Evolutionary conservation across 2,329 filamentous ascomycete species (phyloP).

Genomic region (Trichoderma lentiforme): DNA sequence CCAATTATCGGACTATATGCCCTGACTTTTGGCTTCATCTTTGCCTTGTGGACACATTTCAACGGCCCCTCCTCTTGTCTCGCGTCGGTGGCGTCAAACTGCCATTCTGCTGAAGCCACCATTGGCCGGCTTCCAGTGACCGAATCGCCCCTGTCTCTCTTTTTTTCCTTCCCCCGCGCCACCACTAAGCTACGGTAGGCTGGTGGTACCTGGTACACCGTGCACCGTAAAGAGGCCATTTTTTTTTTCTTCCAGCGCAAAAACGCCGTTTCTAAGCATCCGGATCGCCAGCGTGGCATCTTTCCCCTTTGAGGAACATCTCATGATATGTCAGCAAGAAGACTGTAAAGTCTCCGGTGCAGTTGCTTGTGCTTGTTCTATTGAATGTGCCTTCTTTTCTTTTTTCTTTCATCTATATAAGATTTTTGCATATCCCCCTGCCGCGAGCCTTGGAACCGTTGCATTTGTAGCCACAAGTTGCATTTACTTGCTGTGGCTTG

Average conservation of each 20-base stretch:
- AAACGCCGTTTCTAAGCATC: conserved; percentile 4
- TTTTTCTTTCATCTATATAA: conserved; percentile 9
- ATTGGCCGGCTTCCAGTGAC: not conserved
- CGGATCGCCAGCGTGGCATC: conserved; percentile 26
- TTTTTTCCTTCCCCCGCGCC: not conserved
- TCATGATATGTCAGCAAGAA: conserved; percentile 18
- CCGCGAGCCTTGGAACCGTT: not conserved
- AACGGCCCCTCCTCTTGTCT: not conserved
- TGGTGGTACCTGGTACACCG: conserved; percentile 4
- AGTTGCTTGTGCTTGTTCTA: not conserved
- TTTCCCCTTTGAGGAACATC: conserved; percentile 16
- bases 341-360: not conserved
- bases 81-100: not conserved
- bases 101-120: not conserved
- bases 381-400: not conserved
- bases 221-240: not conserved
- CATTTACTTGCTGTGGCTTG: conserved; percentile 11
- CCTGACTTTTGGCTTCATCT: not conserved
- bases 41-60: conserved; percentile 2
- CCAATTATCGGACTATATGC: not conserved
- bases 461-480: not conserved
- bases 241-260: not conserved
- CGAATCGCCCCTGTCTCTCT: not conserved
- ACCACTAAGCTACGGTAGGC: not conserved
- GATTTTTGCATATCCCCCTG: not conserved